phyloP scores from a whole-genome alignment of 2,329 filamentous ascomycete genomes.

The Colletotrichum neosansevieriae region DNA sequence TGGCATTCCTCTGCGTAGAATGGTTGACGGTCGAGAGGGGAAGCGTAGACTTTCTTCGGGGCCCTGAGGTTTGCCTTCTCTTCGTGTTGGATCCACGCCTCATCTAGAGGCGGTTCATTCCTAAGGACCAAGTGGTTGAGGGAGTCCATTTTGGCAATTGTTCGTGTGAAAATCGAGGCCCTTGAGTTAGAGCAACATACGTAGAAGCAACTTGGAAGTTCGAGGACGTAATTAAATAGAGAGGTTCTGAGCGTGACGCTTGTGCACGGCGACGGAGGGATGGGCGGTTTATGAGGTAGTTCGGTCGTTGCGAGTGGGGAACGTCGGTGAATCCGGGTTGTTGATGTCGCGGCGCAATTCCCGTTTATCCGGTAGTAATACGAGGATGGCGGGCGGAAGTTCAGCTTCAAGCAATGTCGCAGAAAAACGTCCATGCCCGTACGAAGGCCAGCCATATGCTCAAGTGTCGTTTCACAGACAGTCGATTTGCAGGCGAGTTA shows the following conservation, averaged over 20 bases:
- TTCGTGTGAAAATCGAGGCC: too few species aligned
- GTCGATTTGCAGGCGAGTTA: too few species aligned
- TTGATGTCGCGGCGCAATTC: constrained; percentile 32
- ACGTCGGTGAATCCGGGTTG: constrained; percentile 33
- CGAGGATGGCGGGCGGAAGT: constrained; percentile 1
- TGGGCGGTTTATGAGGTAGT: constrained; percentile 13
- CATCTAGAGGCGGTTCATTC: constrained; percentile 51
- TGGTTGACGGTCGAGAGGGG: constrained; percentile 51
- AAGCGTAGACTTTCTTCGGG: constrained; percentile 45
- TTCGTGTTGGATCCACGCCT: constrained; percentile 56
- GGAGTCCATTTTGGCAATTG: constrained; percentile 3
- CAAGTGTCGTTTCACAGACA: not conserved
- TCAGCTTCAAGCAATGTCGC: not conserved
- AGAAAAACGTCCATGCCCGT: not conserved
- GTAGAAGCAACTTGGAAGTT: too few species aligned
- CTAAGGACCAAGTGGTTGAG: constrained; percentile 24
- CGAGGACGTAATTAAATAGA: too few species aligned
- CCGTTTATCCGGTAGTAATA: constrained; percentile 33
- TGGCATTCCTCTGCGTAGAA: constrained; percentile 57
- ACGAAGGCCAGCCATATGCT: not conserved
- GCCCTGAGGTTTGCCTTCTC: constrained; percentile 45
- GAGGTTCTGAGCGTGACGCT: not conserved
- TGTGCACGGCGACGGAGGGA: not conserved
- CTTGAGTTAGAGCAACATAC: too few species aligned
- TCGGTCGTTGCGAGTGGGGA: constrained; percentile 17